Evolutionary conservation across 306 rosid genomes (phyloP).

Genomic region (Cucurbita moschata): DNA sequence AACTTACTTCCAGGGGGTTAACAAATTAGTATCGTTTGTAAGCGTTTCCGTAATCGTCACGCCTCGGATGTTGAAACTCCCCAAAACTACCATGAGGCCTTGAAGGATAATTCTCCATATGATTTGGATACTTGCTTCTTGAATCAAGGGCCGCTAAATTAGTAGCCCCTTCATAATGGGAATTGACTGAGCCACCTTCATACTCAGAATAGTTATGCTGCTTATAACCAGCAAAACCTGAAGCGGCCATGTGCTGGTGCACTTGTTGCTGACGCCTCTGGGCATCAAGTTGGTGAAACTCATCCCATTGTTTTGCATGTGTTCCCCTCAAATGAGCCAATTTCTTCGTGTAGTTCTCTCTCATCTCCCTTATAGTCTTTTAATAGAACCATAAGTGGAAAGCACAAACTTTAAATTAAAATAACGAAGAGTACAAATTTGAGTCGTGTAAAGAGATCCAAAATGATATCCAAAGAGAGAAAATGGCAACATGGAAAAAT

Average conservation of each 20-base stretch:
- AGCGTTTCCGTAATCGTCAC: slow-evolving; percentile 54
- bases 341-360: slow-evolving; percentile 75
- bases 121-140: slow-evolving; percentile 58
- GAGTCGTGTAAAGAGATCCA: not conserved
- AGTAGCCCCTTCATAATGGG: slow-evolving; percentile 44
- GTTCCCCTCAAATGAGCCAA: slow-evolving; percentile 47
- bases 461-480: not conserved
- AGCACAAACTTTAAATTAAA: slow-evolving; percentile 14
- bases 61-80: slow-evolving; percentile 64
- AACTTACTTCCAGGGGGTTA: slow-evolving; percentile 18
- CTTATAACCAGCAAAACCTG: slow-evolving; percentile 62
- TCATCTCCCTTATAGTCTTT: slow-evolving; percentile 71
- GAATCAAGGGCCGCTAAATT: slow-evolving; percentile 55
- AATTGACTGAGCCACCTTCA: slow-evolving; percentile 42
- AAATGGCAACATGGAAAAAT: not conserved
- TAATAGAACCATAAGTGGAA: slow-evolving; percentile 15
- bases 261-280: slow-evolving; percentile 71
- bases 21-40: slow-evolving; percentile 61
- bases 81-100: slow-evolving; percentile 67
- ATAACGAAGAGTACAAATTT: slow-evolving; percentile 1
- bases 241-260: slow-evolving; percentile 42
- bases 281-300: slow-evolving; percentile 64
- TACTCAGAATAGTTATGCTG: slow-evolving; percentile 52
- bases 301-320: slow-evolving; percentile 79
- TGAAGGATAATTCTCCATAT: slow-evolving; percentile 45